A percentile compares a stretch with the other conserved stretches of the same genome.
These are phyloP conservation scores for Pyrenochaeta sp. DNA, from an alignment of 2,329 filamentous ascomycete genomes.

Conservation along the genomic window DNA sequence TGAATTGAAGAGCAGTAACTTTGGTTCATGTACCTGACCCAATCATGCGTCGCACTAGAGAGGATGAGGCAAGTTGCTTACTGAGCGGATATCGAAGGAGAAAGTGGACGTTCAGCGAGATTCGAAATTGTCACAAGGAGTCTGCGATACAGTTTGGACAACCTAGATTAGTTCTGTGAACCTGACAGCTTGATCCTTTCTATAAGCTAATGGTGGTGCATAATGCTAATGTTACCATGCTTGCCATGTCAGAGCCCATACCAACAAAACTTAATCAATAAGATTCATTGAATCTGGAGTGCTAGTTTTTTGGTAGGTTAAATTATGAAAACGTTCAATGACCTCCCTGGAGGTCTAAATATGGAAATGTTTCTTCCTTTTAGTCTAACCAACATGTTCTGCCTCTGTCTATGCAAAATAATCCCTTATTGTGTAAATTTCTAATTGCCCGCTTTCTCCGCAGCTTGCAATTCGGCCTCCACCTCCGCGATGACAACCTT, in stretches of 20 bases:
- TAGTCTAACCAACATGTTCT: conserved; percentile 2
- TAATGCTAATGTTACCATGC: too few relatives aligned
- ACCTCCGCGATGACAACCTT: conserved; percentile 80
- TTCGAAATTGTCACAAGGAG: background rate
- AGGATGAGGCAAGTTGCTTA: conserved; percentile 8
- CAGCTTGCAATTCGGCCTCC: conserved; percentile 53
- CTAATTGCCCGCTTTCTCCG: conserved; percentile 32
- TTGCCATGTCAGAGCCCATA: too few relatives aligned
- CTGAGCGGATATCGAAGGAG: background rate
- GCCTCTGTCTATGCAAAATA: background rate
- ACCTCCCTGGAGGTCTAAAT: background rate
- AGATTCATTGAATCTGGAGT: too few relatives aligned
- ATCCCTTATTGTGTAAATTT: background rate
- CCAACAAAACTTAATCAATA: too few relatives aligned
- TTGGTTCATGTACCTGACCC: conserved; percentile 8
- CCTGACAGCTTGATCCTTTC: too few relatives aligned
- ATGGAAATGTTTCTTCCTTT: conserved; percentile 2
- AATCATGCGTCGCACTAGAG: conserved; percentile 10
- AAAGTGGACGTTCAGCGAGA: too few relatives aligned
- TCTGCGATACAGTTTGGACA: background rate
- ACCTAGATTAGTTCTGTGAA: too few relatives aligned
- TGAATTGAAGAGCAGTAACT: conserved; percentile 5
- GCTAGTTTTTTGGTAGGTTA: background rate
- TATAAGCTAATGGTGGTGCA: too few relatives aligned
- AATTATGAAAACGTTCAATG: background rate